These are phyloP conservation scores for Zopfia rhizophila DNA, from an alignment of 2,329 filamentous ascomycete species.

Conservation along the genomic window DNA sequence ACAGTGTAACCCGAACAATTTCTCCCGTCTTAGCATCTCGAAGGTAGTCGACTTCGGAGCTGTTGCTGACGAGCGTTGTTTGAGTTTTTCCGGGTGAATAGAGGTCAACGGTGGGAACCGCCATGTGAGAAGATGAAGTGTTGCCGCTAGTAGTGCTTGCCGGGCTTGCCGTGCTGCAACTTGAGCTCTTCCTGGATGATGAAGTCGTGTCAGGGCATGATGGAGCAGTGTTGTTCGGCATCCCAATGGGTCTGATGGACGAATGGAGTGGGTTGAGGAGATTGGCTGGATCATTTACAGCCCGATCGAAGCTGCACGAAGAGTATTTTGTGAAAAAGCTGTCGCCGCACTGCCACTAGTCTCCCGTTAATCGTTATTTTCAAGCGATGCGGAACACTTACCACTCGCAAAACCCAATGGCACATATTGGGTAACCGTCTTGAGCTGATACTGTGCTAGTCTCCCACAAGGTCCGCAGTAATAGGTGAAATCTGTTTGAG, in stretches of 20 bases:
- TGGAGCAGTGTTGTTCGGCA: slow-evolving; percentile 5
- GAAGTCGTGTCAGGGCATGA: slow-evolving; percentile 4
- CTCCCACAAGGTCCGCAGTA: too few relatives aligned
- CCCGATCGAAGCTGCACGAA: slow-evolving; percentile 38
- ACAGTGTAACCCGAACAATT: slow-evolving; percentile 24
- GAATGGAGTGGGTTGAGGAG: slow-evolving; percentile 36
- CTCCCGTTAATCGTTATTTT: slow-evolving; percentile 10
- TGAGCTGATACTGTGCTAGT: not conserved
- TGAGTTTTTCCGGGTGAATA: slow-evolving; percentile 5
- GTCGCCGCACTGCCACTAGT: slow-evolving; percentile 39
- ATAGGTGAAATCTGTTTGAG: slow-evolving; percentile 1
- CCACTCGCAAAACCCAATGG: slow-evolving; percentile 35
- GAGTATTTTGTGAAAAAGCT: slow-evolving; percentile 41
- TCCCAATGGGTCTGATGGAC: slow-evolving; percentile 26
- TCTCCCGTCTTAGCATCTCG: slow-evolving; percentile 27
- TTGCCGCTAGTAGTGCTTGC: slow-evolving; percentile 1
- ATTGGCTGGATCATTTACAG: slow-evolving; percentile 25
- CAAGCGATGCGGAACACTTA: slow-evolving; percentile 15
- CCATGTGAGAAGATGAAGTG: not conserved
- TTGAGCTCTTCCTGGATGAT: not conserved
- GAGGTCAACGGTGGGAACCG: slow-evolving; percentile 11
- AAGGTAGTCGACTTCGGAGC: slow-evolving; percentile 15
- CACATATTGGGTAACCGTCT: slow-evolving; percentile 29
- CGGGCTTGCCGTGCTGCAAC: not conserved
- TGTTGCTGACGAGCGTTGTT: slow-evolving; percentile 5